A percentile compares a stretch with the other conserved stretches of the same genome.
Evolutionary conservation across 2,329 filamentous ascomycete genomes (phyloP).

Genomic region (Periglandula ipomoeae): DNA sequence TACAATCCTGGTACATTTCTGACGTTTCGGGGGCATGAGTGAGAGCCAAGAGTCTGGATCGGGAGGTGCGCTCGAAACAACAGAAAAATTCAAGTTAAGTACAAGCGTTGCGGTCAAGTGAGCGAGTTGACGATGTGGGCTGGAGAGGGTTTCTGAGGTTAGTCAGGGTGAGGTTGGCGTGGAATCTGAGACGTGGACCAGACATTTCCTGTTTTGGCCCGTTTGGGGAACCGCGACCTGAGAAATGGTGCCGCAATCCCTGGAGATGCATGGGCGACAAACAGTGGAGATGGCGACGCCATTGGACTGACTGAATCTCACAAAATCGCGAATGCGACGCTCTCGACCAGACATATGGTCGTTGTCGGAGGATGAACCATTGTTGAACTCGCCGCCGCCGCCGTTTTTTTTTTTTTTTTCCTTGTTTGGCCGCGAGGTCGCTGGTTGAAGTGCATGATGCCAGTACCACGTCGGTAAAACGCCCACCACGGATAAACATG

Average conservation of each 20-base stretch:
- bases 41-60: neutral
- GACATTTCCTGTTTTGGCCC: conserved; percentile 19
- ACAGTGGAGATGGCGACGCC: neutral
- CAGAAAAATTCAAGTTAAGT: no score
- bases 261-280: neutral
- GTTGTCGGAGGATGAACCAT: no score
- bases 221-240: conserved; percentile 1
- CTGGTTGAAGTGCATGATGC: no score
- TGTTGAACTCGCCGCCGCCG: no score
- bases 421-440: no score
- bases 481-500: no score
- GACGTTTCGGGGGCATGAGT: neutral
- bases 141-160: neutral
- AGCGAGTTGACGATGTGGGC: neutral
- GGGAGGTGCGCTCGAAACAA: neutral
- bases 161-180: neutral
- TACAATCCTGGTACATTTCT: neutral
- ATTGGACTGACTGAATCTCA: no score
- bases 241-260: neutral
- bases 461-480: no score
- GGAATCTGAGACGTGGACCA: conserved; percentile 20
- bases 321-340: no score
- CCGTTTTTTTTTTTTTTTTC: no score
- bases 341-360: no score
- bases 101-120: no score